Base-by-base conservation (phyloP, 495 filamentous ascomycete species). In the Lichenothelia convexa region DNA sequence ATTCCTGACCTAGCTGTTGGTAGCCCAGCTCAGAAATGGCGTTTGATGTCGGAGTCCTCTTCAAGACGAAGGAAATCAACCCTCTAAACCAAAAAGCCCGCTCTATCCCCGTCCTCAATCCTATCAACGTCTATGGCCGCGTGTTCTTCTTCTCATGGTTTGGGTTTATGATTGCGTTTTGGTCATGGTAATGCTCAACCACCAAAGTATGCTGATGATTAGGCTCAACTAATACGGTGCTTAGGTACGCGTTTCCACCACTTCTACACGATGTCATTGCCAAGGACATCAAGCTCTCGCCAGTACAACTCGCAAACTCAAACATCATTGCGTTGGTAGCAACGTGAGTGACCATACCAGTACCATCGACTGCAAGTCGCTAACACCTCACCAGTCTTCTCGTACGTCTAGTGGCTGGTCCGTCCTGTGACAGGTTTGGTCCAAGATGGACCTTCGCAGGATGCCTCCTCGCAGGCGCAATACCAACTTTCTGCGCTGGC, bases 71-170 rank as follows among this genome's bases (percentile, higher is more conserved):
- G 33, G 50, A 54, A 36, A 40, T 59, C 44, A 59, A 59, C 34
- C 56, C 56, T 8, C 52, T 57, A 50, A 59, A 56, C 45, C 46
- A 49, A 33, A 59, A 59, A 52, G 86, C 86, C 21, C 69, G 67
- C 27, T 78, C 78, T 0, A 73, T 94, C 33, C 87, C 86, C 0
- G 49, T 80, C 21, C 53, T 94, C 19, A 94, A 94, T 51, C 75
- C 78, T 6, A 48, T 82, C 41, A 71, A 91, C 46, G 51, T 71
- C 42, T 82, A 95, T 66, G 85, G 87, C 31, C 69, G 85, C 2
- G 82, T 89, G 0, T 93, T 91, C 56, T 83, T 84, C 64, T 93
- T 94, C 59, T 82, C 84, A 0, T 93, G 86, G 78, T 69, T 83
- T 33, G 87, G 87, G 6, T 95, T 95, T 60, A 81, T 94, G 75